Evolutionary conservation across 2,329 filamentous ascomycete species (phyloP), one percentile per base, ranked within the genome.

Genomic region (Scedosporium dehoogii): DNA sequence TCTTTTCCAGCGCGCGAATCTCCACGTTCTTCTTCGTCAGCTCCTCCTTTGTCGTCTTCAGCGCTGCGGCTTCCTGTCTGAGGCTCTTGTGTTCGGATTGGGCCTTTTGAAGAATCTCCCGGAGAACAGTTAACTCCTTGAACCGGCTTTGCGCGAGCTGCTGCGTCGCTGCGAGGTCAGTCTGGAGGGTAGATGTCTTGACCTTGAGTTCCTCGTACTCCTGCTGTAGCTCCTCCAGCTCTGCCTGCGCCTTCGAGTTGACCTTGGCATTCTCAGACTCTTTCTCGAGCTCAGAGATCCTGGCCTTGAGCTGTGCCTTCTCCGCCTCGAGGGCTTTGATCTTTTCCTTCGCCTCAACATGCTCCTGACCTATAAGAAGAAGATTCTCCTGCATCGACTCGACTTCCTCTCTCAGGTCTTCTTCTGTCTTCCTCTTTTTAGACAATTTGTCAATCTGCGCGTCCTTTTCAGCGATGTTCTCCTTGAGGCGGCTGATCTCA

Each of bases 141-240:
- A 92, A 97, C 33, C 94, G 83, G 16, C 85, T 88, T 64, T 96
- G 88, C 0, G 94, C 91, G 12, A 97, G 82, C 73, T 96, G 86
- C 71, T 97, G 87, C 0, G 92, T 89, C 2, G 92, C 92, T 1
- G 86, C 88, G 3, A 97, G 81, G 70, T 99, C 93, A 0, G 88
- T 90, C 70, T 96, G 87, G 18, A 97, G 74, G 0, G 83, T 82
- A 1, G 84, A 79, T 0, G 87, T 84, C 72, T 88, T 91, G 21
- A 80, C 75, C 73, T 89, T 91, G 42, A 96, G 79, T 51, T 86
- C 85, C 51, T 92, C 80, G 61, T 83, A 83, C 63, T 87, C 83
- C 58, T 74, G 73, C 66, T 76, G 80, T 57, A 85, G 70, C 1
- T 70, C 69, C 27, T 76, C 82, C 64, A 90, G 85, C 62, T 92